Base-by-base conservation (phyloP, 768 basidiomycete species). In the Amanita jacksonii region DNA sequence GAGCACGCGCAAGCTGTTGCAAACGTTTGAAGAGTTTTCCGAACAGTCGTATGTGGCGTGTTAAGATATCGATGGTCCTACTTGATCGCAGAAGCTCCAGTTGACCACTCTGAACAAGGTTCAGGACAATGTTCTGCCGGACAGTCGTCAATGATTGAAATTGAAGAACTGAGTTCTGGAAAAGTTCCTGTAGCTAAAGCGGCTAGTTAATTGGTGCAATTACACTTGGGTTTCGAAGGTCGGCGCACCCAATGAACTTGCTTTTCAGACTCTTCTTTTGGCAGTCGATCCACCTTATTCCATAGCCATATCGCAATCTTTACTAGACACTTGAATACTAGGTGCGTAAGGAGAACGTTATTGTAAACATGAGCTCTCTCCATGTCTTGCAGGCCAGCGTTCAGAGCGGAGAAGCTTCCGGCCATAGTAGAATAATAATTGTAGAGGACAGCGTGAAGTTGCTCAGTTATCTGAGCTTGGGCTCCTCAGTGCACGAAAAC, bases 11-110 rank as follows among this genome's bases (percentile, higher is more conserved):
- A 15, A 81, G 67, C 53, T 83, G 78, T 49, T 88, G 82, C 51
- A 89, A 54, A 24, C 81, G 71, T 36, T 85, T 70, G 65, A 88
- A 90, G 54, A 83, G 79, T 59, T 89, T 90, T 10, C 87, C 89
- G 52, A 87, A 81, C 24, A 74, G 57, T 33, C 73, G 73, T 22
- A 86, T 65, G 52, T 88, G 85, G 38, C 75, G 76, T 6, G 82
- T 81, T 22, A 90, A 61, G 27, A 72, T 57, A 32, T 77, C 69
- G 22, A 85, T 58, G 3, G 75, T 70, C 31, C 63, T 68, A 7
- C 61, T 53, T 5, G 67, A 45, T 38, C 50, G 53, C 8, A 66
- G 62, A 16, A 67, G 58, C 50, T 68, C 64, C 23, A 63, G 56
- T 8, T 55, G 38, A 20, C 62, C 56, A 34, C 59, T 60, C 15